Base-by-base conservation (phyloP, 2,329 filamentous ascomycete species). In the Nemania bipapillata region DNA sequence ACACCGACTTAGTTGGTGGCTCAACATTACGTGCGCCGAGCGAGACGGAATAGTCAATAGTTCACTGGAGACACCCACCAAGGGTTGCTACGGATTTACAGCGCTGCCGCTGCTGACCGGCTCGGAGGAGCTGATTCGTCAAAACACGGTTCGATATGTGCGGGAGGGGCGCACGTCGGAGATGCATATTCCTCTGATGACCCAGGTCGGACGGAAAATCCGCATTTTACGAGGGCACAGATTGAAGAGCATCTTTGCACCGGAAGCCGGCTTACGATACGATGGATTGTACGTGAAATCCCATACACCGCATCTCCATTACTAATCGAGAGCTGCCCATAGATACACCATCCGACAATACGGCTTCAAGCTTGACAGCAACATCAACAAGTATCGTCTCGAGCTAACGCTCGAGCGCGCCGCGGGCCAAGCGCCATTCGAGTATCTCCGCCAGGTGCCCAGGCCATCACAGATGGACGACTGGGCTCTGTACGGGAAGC, bases 391-490 rank as follows among this genome's bases (percentile, higher is more conserved):
- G 4, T 81, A 86, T 73, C 79, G 80, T 7, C 77, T 86, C 30
- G 80, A 81, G 28, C 73, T 89, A 22, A 82, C 78, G 0, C 78
- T 89, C 2, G 81, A 86, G 69, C 81, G 84, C 24, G 78, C 81
- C 7, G 56, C 76, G 0, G 79, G 77, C 11, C 85, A 87, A 71
- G 78, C 65, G 1, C 70, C 83, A 1, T 77, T 87, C 68, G 75
- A 82, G 7, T 78, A 83, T 5, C 71, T 88, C 8, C 69, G 76
- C n/a, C 65, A 72, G n/a, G 79, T 86, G 12, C 87, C 87, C 0
- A 80, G 75, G 11, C 86, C 86, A 1, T 86, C 86, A 1, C 84
- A 89, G 74, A 71, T 86, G 5, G 87, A 89, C 67, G 86, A 89
- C 66, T 89, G 85, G 86, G 66, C 78, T 1, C 72, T 86, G 8